Conservation (phyloP, 495 filamentous ascomycete species). For the Hyaloscypha hepaticicola region DNA sequence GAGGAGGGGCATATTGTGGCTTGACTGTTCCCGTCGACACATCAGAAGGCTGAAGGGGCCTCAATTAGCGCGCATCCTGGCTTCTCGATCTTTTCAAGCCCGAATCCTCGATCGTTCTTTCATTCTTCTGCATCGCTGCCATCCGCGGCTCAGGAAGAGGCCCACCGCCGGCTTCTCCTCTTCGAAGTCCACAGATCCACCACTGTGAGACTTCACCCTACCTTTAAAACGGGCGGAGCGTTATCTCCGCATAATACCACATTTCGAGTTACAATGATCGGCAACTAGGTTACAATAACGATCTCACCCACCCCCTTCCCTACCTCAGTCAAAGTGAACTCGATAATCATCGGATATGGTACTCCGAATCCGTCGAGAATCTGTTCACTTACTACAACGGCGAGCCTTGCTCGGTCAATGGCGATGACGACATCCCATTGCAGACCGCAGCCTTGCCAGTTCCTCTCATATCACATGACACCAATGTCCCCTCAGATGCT, state of each 20-base stretch:
- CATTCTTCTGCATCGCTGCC: slow-evolving; percentile 3
- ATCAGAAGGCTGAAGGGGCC: slow-evolving; percentile 4
- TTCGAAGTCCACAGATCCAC: slow-evolving; percentile 2
- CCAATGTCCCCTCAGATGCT: slow-evolving; percentile 1
- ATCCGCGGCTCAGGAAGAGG: slow-evolving; percentile 5
- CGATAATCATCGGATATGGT: slow-evolving; percentile 9
- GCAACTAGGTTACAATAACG: slow-evolving; percentile 23
- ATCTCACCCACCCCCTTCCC: slow-evolving; percentile 4
- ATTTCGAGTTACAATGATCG: slow-evolving; percentile 18
- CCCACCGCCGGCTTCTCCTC: not conserved
- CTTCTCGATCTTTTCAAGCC: not conserved
- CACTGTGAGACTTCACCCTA: slow-evolving; percentile 1
- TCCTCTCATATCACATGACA: slow-evolving; percentile 9
- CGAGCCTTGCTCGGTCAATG: slow-evolving; percentile 11
- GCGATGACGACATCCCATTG: not conserved
- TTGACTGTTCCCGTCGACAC: not conserved
- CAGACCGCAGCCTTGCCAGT: slow-evolving; percentile 13
- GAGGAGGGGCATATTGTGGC: slow-evolving; percentile 1
- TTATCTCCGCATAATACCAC: slow-evolving; percentile 17
- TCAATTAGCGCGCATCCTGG: not conserved
- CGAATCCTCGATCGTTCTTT: not conserved
- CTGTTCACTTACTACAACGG: slow-evolving; percentile 16
- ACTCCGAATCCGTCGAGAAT: not conserved
- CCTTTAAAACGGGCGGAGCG: slow-evolving; percentile 10
- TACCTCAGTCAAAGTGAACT: slow-evolving; percentile 12